Evolutionary conservation across 257 asterid species (phyloP).

Genomic region (Orobanche coerulescens): DNA sequence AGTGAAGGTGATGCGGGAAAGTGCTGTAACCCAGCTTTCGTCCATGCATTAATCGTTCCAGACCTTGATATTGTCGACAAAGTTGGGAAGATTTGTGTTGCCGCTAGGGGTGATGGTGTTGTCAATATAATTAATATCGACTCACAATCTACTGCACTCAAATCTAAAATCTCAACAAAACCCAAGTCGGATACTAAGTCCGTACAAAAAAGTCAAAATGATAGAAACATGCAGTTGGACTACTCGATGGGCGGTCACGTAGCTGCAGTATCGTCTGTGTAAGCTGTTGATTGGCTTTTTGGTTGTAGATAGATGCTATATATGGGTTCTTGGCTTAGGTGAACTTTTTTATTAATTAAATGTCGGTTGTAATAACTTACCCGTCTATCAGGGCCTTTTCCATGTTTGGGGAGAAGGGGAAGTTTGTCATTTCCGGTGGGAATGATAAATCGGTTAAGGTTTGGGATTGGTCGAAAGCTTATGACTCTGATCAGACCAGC

Average conservation of each 20-base stretch:
- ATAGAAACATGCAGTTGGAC: constrained; percentile 49
- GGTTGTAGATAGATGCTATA: not conserved
- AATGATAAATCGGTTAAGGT: constrained; percentile 74
- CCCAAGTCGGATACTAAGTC: constrained; percentile 38
- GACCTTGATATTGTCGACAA: constrained; percentile 66
- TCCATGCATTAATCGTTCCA: constrained; percentile 75
- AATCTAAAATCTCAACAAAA: constrained; percentile 43
- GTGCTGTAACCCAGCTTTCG: constrained; percentile 78
- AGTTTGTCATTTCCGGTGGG: constrained; percentile 81
- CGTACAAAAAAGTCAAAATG: constrained; percentile 24
- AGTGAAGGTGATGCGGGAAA: constrained; percentile 49
- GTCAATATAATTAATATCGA: constrained; percentile 62
- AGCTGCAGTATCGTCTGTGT: constrained; percentile 92
- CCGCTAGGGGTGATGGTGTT: constrained; percentile 89
- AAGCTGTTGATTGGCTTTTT: constrained; percentile 27
- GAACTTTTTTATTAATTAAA: not conserved
- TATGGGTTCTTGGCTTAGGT: not conserved
- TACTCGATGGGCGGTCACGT: constrained; percentile 73
- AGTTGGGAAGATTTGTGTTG: constrained; percentile 72
- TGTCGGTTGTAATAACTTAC: constrained; percentile 15
- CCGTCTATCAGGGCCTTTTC: constrained; percentile 66
- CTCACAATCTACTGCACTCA: constrained; percentile 39
- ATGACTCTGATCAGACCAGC: constrained; percentile 32
- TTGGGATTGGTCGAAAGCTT: constrained; percentile 71
- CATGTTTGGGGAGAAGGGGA: constrained; percentile 77